Percentiles rank a stretch among this genome's conserved stretches.
Evolutionary conservation across 164 flowering plant species (phyloP).

Genomic region (Protea cynaroides): DNA sequence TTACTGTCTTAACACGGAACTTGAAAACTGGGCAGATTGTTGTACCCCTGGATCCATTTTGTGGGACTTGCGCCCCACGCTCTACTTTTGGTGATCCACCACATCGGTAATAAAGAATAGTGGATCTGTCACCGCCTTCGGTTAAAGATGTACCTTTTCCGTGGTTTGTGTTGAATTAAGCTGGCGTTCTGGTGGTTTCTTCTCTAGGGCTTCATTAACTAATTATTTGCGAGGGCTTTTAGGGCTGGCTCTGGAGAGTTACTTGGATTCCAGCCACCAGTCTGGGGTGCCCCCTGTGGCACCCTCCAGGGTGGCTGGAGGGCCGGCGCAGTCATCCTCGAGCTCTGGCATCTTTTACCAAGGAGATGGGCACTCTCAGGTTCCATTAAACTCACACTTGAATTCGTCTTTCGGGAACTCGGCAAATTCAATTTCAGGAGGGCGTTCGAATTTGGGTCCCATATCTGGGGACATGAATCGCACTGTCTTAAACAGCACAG

Average conservation of each 20-base stretch:
- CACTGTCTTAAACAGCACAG: conserved; percentile 52
- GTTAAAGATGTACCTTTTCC: not conserved
- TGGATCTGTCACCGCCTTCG: not conserved
- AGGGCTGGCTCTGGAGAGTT: conserved; percentile 59
- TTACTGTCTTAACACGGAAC: not conserved
- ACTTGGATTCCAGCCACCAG: conserved; percentile 59
- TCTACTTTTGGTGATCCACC: conserved; percentile 4
- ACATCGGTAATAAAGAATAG: not conserved
- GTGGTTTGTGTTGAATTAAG: not conserved
- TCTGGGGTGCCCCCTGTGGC: conserved; percentile 56
- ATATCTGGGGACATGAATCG: conserved; percentile 72
- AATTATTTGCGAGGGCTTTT: conserved; percentile 1
- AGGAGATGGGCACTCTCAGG: conserved; percentile 65
- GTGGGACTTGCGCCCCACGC: not conserved
- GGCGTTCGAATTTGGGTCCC: conserved; percentile 44
- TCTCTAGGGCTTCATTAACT: not conserved
- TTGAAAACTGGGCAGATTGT: not conserved
- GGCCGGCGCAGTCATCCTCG: conserved; percentile 60
- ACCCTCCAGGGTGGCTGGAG: conserved; percentile 81
- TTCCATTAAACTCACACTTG: conserved; percentile 52
- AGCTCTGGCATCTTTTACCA: conserved; percentile 85
- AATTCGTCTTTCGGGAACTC: conserved; percentile 71
- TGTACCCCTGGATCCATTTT: not conserved
- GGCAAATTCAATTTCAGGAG: conserved; percentile 51
- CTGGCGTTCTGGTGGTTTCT: not conserved